These are phyloP conservation scores for Claviceps purpurea DNA, from an alignment of 2,329 filamentous ascomycete species.

Conservation along the genomic window DNA sequence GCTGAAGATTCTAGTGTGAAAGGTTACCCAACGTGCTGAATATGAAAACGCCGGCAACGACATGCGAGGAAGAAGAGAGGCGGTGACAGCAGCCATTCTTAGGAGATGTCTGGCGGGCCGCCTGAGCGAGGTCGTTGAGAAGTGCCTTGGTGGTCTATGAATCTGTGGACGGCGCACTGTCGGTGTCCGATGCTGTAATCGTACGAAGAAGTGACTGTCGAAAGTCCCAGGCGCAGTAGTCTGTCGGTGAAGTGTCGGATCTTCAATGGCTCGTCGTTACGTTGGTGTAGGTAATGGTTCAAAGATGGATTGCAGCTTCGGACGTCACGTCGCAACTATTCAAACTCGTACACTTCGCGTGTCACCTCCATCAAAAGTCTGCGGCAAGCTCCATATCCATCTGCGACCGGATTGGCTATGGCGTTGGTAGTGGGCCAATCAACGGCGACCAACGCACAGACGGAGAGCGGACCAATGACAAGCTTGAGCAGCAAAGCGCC, in stretches of 20 bases:
- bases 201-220: too few species aligned
- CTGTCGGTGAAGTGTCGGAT: neutral
- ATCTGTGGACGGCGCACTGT: neutral
- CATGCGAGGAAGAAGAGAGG: conserved; percentile 43
- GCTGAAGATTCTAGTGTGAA: conserved; percentile 32
- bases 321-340: conserved; percentile 7
- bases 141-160: neutral
- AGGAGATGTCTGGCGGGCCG: neutral
- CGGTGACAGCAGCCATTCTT: conserved; percentile 9
- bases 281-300: neutral
- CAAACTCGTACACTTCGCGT: conserved; percentile 7
- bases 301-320: neutral
- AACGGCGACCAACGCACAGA: conserved; percentile 15
- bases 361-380: conserved; percentile 16
- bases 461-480: conserved; percentile 15
- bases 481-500: conserved; percentile 13
- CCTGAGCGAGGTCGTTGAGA: neutral
- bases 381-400: conserved; percentile 13
- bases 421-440: conserved; percentile 16
- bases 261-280: neutral
- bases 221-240: too few species aligned
- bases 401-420: neutral
- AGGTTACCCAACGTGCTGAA: conserved; percentile 27
- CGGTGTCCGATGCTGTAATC: neutral
- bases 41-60: conserved; percentile 27